Conservation (phyloP, 176 grass and related monocot genomes). For the Musa troglodytarum region DNA sequence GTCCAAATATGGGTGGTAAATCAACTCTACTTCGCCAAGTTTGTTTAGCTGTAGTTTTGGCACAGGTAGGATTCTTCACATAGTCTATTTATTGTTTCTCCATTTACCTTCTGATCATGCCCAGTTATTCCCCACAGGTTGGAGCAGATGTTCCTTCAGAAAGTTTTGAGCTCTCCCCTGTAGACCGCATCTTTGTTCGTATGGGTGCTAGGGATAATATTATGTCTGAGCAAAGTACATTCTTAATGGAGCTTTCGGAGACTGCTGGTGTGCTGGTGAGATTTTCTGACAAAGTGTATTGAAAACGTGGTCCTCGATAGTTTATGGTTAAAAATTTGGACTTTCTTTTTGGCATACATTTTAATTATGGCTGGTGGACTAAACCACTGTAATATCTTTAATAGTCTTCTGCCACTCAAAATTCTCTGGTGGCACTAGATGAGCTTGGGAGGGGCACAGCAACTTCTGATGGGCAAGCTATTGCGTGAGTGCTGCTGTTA, state of each 20-base stretch:
- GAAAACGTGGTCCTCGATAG: not conserved
- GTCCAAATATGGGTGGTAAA: constrained; percentile 99
- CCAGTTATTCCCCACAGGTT: constrained; percentile 38
- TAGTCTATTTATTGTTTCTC: constrained; percentile 17
- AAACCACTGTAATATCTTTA: constrained; percentile 6
- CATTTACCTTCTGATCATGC: constrained; percentile 13
- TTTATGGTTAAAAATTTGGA: not conserved
- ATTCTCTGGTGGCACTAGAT: constrained; percentile 88
- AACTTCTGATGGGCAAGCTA: constrained; percentile 99
- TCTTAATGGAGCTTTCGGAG: constrained; percentile 82
- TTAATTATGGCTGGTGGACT: too few species aligned
- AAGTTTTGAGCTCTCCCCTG: constrained; percentile 66
- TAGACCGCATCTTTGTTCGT: constrained; percentile 93
- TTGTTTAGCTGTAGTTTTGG: constrained; percentile 80
- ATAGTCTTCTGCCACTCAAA: constrained; percentile 82
- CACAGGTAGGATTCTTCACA: constrained; percentile 46
- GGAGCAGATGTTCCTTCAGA: constrained; percentile 94
- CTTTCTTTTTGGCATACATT: not conserved
- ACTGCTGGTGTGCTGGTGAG: constrained; percentile 89
- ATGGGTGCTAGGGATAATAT: constrained; percentile 97
- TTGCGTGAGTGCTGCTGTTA: constrained; percentile 44
- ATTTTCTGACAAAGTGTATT: constrained; percentile 18
- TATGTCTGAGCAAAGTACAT: constrained; percentile 89
- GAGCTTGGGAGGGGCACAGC: constrained; percentile 96
- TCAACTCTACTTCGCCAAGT: constrained; percentile 96